Evolutionary conservation across 345 rosid genomes (phyloP).

Genomic region (Eucalyptus regnans): DNA sequence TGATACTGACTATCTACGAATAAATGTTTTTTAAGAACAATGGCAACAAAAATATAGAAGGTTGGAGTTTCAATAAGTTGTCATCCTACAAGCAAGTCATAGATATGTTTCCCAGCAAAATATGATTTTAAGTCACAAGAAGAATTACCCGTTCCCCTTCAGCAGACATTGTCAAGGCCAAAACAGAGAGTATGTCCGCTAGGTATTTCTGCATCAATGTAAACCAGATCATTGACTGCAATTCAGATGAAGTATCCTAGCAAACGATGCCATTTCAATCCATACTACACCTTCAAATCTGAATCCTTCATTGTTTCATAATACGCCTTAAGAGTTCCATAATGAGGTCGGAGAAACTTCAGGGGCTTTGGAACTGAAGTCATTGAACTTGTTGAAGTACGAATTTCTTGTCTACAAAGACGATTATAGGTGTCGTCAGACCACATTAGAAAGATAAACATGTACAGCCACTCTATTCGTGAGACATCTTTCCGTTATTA

Average conservation of each 20-base stretch:
- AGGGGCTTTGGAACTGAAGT: constrained; percentile 97
- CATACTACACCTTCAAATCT: constrained; percentile 54
- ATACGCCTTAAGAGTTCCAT: constrained; percentile 68
- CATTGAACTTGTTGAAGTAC: constrained; percentile 93
- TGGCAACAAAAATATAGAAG: not conserved
- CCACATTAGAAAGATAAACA: not conserved
- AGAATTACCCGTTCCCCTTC: constrained; percentile 84
- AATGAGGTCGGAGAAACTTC: constrained; percentile 96
- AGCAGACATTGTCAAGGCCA: constrained; percentile 95
- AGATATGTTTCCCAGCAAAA: not conserved
- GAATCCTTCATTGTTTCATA: constrained; percentile 58
- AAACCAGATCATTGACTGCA: not conserved
- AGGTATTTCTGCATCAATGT: constrained; percentile 54
- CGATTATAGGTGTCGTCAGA: not conserved
- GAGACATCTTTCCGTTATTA: not conserved
- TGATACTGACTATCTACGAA: not conserved
- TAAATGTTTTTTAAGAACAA: not conserved
- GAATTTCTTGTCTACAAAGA: constrained; percentile 70
- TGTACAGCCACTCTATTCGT: not conserved
- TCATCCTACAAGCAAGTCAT: not conserved
- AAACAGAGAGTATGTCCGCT: constrained; percentile 85
- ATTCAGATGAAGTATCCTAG: not conserved
- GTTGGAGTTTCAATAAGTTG: not conserved
- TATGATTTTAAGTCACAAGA: not conserved
- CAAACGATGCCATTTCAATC: not conserved